These are phyloP conservation scores for Chamaenerion angustifolium DNA, from an alignment of 345 rosid species.

Conservation along the genomic window DNA sequence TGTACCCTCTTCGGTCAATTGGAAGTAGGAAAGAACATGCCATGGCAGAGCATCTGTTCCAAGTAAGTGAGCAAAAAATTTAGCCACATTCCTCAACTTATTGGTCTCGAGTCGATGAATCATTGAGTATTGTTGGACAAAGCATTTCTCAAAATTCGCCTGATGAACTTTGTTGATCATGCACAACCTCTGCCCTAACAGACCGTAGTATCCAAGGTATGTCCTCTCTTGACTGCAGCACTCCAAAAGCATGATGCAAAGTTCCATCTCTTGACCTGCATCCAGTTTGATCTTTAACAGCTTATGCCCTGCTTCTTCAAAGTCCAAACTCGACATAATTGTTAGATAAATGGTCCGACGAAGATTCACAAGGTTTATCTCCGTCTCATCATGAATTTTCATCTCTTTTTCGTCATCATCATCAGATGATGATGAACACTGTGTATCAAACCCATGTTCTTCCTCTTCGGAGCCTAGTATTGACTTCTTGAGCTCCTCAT, in stretches of 20 bases:
- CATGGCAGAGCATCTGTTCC: constrained; percentile 93
- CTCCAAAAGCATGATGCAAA: constrained; percentile 85
- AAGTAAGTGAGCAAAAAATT: constrained; percentile 86
- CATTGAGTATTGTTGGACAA: constrained; percentile 89
- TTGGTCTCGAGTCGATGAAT: constrained; percentile 89
- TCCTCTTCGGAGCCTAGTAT: constrained; percentile 77
- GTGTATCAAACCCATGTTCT: constrained; percentile 62
- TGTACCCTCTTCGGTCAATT: constrained; percentile 81
- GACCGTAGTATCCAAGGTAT: constrained; percentile 77
- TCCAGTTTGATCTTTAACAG: constrained; percentile 83
- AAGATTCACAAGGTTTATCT: constrained; percentile 83
- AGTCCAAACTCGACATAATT: constrained; percentile 96
- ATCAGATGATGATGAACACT: constrained; percentile 28
- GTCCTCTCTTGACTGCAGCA: constrained; percentile 96
- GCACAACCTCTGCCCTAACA: constrained; percentile 85
- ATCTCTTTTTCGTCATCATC: constrained; percentile 66
- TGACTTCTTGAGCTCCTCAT: constrained; percentile 72
- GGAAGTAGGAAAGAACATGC: constrained; percentile 80
- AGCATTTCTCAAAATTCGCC: constrained; percentile 84
- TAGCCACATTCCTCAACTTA: constrained; percentile 76
- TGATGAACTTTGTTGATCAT: constrained; percentile 82
- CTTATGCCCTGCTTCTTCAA: constrained; percentile 97
- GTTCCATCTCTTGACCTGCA: constrained; percentile 98
- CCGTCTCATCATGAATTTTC: constrained; percentile 82
- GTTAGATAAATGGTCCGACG: constrained; percentile 92